Base-by-base conservation (phyloP, 1,284 basidiomycete genomes). In the Moesziomyces sp. region DNA sequence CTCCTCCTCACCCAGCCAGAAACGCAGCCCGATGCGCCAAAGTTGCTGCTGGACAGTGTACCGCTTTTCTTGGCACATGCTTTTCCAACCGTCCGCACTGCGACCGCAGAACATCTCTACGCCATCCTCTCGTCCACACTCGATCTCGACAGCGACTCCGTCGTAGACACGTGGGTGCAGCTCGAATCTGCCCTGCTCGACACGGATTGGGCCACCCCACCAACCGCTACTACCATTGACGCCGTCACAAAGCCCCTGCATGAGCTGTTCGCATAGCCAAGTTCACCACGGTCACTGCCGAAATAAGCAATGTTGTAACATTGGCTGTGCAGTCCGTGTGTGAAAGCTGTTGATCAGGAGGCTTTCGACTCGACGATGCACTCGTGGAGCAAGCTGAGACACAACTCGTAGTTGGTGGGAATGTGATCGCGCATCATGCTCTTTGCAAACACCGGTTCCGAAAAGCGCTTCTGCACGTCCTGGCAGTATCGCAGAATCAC, bases 401-500 rank as follows among this genome's bases (percentile, higher is more conserved):
- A 78, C n/a, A 79, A 49, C 60, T 80, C 78, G 53, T 80, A 80
- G 21, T 78, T 78, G 14, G 74, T 80, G 1, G 79, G 79, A 6
- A 78, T 69, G 40, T 81, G 79, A 56, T 81, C 79, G 38, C 78
- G 30, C 26, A 81, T 40, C 75, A 81, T 76, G 30, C 69, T 76
- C 53, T 77, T 73, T 5, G 77, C 70, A 40, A 80, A 86, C 75
- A 86, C 70, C 58, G 86, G 86, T 64, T 88, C 87, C 21, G 85
- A 81, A 75, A 88, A 88, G 5, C 86, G 68, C 62, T 85, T 85
- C 61, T 85, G 83, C 6, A 87, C 86, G 19, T 86, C 85, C 47
- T 86, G 85, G 59, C 86, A 86, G 46, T 84, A 81, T 3, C 86
- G 78, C 23, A 88, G 75, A 21, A 86, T 83, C 24, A 87, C 85